Evolutionary conservation across 192 early-diverging fungal genomes (phyloP).

Genomic region (Rhizoclosmatium globosum): DNA sequence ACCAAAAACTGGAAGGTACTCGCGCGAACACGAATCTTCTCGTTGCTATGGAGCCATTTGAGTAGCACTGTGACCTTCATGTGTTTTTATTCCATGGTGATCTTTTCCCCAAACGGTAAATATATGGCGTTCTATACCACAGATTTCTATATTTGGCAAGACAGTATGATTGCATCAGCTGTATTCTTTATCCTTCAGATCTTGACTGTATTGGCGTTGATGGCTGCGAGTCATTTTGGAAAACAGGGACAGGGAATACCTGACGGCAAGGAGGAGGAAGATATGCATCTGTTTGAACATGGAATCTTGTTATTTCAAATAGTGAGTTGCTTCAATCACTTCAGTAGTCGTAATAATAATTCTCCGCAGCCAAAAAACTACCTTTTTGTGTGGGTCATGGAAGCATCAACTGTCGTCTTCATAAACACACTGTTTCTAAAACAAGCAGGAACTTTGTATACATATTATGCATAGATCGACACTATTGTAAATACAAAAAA

Average conservation of each 20-base stretch:
- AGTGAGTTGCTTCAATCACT: background rate
- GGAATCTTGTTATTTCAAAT: background rate
- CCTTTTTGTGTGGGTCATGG: background rate
- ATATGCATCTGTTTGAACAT: background rate
- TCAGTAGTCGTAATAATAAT: too few relatives aligned
- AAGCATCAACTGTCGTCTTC: background rate
- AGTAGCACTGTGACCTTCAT: background rate
- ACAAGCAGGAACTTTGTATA: background rate
- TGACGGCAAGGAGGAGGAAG: background rate
- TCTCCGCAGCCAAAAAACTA: background rate
- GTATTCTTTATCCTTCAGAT: background rate
- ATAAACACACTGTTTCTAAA: background rate
- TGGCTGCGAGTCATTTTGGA: background rate
- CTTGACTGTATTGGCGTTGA: background rate
- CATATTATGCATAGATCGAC: too few relatives aligned
- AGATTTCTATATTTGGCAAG: background rate
- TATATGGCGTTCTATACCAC: slow-evolving; percentile 10
- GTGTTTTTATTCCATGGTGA: background rate
- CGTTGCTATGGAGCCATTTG: slow-evolving; percentile 1
- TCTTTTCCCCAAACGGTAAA: background rate
- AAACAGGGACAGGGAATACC: background rate
- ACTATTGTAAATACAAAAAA: too few relatives aligned
- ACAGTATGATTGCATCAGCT: background rate
- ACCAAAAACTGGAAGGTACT: background rate
- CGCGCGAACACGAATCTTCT: background rate